Percentiles rank a stretch among this genome's conserved stretches.
phyloP scores from a whole-genome alignment of 345 rosid species.

The Eucalyptus rudis region DNA sequence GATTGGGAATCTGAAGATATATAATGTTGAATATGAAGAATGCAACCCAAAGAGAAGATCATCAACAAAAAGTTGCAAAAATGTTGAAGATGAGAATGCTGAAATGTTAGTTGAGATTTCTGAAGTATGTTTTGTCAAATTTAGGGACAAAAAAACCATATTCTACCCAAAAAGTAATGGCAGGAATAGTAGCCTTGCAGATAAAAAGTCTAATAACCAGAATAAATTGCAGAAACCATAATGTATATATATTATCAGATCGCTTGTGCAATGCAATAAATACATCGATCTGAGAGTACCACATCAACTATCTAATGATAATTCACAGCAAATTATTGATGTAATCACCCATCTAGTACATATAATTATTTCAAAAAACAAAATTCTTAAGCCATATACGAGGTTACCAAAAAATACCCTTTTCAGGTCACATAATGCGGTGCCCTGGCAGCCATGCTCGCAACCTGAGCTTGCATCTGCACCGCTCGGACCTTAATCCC shows the following conservation, averaged over 20 bases:
- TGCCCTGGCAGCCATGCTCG: slow-evolving; percentile 66
- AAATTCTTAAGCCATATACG: neutral
- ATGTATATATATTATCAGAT: neutral
- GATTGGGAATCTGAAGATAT: neutral
- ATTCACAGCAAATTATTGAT: neutral
- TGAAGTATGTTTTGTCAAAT: neutral
- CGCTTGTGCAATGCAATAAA: neutral
- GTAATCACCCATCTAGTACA: neutral
- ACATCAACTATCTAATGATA: neutral
- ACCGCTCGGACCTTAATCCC: slow-evolving; percentile 59
- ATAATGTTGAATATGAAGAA: neutral
- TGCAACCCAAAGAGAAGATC: neutral
- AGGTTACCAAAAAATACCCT: neutral
- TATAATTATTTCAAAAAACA: neutral
- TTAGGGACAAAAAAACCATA: neutral
- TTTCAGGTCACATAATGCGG: slow-evolving; percentile 8
- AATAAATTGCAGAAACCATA: neutral
- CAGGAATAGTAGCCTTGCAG: neutral
- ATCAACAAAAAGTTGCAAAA: neutral
- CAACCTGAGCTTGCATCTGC: slow-evolving; percentile 93
- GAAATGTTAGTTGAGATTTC: neutral
- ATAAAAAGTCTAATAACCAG: neutral
- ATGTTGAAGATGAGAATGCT: neutral
- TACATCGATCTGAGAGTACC: neutral
- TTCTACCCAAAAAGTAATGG: neutral